These are phyloP conservation scores for Solanum gracilifrons DNA, from an alignment of 257 asterid genomes.

Conservation along the genomic window DNA sequence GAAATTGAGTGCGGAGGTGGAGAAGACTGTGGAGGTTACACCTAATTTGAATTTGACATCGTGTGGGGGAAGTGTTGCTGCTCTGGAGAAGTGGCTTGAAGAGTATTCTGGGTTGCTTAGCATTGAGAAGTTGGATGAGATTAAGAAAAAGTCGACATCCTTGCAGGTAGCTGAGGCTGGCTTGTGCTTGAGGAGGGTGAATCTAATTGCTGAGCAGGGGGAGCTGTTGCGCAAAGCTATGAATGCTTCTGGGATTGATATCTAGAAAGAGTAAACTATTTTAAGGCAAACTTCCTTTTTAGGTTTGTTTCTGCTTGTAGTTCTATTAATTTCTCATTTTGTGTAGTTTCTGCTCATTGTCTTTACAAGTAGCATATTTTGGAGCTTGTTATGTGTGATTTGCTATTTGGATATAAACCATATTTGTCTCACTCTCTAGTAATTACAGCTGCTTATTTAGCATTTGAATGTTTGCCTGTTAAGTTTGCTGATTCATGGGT, in stretches of 20 bases:
- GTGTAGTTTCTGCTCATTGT: neutral
- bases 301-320: neutral
- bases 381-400: neutral
- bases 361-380: neutral
- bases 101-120: constrained; percentile 13
- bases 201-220: constrained; percentile 18
- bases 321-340: neutral
- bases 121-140: constrained; percentile 15
- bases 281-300: neutral
- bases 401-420: neutral
- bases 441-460: neutral
- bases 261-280: neutral
- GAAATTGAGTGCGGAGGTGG: neutral
- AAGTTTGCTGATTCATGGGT: neutral
- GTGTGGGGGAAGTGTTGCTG: neutral
- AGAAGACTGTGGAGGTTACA: neutral
- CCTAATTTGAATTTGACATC: neutral
- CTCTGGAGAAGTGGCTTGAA: constrained; percentile 24
- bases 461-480: neutral
- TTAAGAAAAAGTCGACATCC: constrained; percentile 26
- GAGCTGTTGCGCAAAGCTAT: constrained; percentile 23
- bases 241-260: neutral
- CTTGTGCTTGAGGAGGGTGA: constrained; percentile 10
- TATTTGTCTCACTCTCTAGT: neutral
- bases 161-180: constrained; percentile 22